phyloP scores from a whole-genome alignment of 176 grass and related monocot genomes.

The Oryza nivara region DNA sequence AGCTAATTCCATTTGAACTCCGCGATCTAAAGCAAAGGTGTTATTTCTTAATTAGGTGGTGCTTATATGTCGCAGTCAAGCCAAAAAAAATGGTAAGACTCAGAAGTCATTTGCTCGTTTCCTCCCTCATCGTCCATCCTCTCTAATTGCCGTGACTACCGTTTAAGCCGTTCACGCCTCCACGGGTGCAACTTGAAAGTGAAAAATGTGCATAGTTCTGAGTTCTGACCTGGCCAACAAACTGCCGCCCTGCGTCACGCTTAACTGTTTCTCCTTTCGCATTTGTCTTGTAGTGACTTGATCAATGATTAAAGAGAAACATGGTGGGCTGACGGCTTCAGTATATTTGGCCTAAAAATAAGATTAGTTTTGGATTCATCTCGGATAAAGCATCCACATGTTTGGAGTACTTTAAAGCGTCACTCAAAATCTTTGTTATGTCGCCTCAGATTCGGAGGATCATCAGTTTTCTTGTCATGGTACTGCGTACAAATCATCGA shows the following conservation, averaged over 20 bases:
- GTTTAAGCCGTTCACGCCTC: too few species aligned
- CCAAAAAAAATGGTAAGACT: too few species aligned
- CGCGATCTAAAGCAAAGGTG: too few species aligned
- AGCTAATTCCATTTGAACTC: too few species aligned
- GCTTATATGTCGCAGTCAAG: too few species aligned
- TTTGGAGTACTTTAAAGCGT: slow-evolving; percentile 5
- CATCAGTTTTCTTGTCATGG: slow-evolving; percentile 27
- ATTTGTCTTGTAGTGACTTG: slow-evolving; percentile 15
- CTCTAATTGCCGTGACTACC: too few species aligned
- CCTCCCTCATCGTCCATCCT: too few species aligned
- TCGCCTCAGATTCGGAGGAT: slow-evolving; percentile 15
- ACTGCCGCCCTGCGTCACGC: background rate
- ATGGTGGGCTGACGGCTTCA: slow-evolving; percentile 25
- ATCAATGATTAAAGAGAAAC: slow-evolving; percentile 25
- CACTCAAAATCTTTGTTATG: background rate
- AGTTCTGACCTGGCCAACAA: slow-evolving; percentile 22
- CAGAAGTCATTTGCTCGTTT: too few species aligned
- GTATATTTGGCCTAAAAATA: background rate
- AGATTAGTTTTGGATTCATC: slow-evolving; percentile 15
- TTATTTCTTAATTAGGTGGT: too few species aligned
- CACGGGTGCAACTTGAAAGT: too few species aligned
- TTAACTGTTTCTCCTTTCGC: too few species aligned
- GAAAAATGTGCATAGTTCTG: too few species aligned
- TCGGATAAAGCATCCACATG: slow-evolving; percentile 7
- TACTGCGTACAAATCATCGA: slow-evolving; percentile 4